These are phyloP conservation scores for Hypocreales sp. DNA, from an alignment of 2,329 filamentous ascomycete genomes.

Conservation along the genomic window DNA sequence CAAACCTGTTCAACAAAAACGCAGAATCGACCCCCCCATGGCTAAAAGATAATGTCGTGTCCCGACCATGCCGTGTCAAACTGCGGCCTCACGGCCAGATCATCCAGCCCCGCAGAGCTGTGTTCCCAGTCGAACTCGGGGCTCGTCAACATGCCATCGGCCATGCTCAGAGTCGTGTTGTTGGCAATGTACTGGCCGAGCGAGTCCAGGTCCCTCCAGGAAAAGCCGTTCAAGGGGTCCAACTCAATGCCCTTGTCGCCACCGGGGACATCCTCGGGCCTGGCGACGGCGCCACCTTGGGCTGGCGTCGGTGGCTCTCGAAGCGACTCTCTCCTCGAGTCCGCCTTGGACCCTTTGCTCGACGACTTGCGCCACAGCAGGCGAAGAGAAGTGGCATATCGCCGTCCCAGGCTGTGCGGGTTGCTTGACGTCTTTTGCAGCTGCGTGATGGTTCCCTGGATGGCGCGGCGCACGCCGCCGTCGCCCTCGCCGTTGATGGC, in stretches of 20 bases:
- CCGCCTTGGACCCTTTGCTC: constrained; percentile 3
- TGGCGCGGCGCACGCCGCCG: constrained; percentile 38
- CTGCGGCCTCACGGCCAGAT: constrained; percentile 7
- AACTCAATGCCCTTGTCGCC: constrained; percentile 16
- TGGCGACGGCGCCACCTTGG: constrained; percentile 10
- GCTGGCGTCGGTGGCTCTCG: constrained; percentile 10
- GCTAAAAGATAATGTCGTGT: constrained; percentile 9
- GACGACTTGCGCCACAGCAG: constrained; percentile 37
- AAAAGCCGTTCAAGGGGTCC: constrained; percentile 38
- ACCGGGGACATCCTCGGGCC: constrained; percentile 7
- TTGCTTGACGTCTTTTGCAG: constrained; percentile 42
- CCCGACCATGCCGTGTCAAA: constrained; percentile 8
- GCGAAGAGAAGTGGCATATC: constrained; percentile 44
- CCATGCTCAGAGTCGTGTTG: constrained; percentile 8
- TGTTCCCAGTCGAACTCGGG: constrained; percentile 12
- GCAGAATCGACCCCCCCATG: too few relatives aligned
- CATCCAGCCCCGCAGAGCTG: constrained; percentile 6
- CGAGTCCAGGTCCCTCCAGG: constrained; percentile 44
- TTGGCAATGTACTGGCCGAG: constrained; percentile 35
- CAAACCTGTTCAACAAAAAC: too few relatives aligned
- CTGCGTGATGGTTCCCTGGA: constrained; percentile 41
- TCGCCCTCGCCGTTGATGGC: constrained; percentile 40
- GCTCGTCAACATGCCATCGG: constrained; percentile 11
- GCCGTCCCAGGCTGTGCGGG: constrained; percentile 41
- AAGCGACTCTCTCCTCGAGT: constrained; percentile 2